Evolutionary conservation across 805 yeast species (phyloP).

Genomic region (Cyberlindnera galapagoensis): DNA sequence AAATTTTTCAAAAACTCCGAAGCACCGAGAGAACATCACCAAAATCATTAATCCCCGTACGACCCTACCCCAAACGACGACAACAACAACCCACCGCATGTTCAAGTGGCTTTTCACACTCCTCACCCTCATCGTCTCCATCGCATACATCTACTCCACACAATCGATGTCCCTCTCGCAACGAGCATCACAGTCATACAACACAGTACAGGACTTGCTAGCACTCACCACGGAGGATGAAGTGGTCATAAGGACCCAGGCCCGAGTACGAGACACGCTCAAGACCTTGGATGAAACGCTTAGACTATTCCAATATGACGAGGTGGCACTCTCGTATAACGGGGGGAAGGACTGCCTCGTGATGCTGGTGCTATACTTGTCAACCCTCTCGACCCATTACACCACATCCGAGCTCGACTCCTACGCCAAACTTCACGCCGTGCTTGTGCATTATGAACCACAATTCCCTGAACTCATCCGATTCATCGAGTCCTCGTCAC

Average conservation of each 20-base stretch:
- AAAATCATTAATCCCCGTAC: too few relatives aligned
- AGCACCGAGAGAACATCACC: too few relatives aligned
- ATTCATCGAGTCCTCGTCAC: conserved; percentile 54
- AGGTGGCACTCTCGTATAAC: conserved; percentile 78
- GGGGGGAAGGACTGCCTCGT: conserved; percentile 98
- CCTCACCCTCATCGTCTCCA: background rate
- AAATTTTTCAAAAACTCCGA: too few relatives aligned
- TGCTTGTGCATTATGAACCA: conserved; percentile 68
- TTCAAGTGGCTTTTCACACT: conserved; percentile 1
- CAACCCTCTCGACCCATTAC: conserved; percentile 37
- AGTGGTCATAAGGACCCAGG: conserved; percentile 5
- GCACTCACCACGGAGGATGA: background rate
- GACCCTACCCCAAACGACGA: too few relatives aligned
- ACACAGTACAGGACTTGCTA: conserved; percentile 1
- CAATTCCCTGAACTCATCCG: conserved; percentile 66
- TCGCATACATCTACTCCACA: background rate
- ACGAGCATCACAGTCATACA: background rate
- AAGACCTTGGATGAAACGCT: conserved; percentile 4
- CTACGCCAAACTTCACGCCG: conserved; percentile 40
- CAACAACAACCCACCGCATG: too few relatives aligned
- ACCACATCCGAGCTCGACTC: conserved; percentile 6
- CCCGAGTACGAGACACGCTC: conserved; percentile 6
- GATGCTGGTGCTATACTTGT: conserved; percentile 67
- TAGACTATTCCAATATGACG: conserved; percentile 23
- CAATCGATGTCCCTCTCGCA: background rate